Evolutionary conservation across 176 grass and related monocot genomes (phyloP), one percentile per base, ranked within the genome.

Genomic region (Pontederia paniculata): DNA sequence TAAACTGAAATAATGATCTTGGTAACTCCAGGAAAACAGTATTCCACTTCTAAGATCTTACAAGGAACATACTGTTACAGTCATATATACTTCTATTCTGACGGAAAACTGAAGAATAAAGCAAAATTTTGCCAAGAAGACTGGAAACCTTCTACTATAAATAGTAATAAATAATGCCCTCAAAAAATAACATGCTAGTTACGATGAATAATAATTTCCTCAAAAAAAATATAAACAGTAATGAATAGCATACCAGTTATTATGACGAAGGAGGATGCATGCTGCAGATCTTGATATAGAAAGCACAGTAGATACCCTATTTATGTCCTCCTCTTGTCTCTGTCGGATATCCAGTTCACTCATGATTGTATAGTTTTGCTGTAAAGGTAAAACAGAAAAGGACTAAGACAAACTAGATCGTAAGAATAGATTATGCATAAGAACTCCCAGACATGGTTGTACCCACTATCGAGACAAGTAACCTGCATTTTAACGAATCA

Each of bases 351-450:
- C 83, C 73, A 42, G 65, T 67, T 98, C 94, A 68, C 72, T 91
- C 42, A 93, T 82, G 72, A 89, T 63, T 57, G 80, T 80, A 70
- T 98, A 98, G 68, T 79, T 98, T 84, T 88, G 94, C 94, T 98
- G 80, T 45, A 41, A 58, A 51, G 70, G 21, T 68, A 71, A 80
- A 60, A 74, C 44, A 16, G n/a, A 10, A 23, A 77, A 67, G 15
- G 31, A 55, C 62, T 68, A 55, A 68, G 66, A 37, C 19, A 76
- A 57, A 21, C 22, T 14, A 9, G 17, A 22, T 48, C 22, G 2
- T 17, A 20, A 10, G 21, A 53, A 16, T 23, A 15, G 16, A 72
- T 9, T n/a, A 62, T 72, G 9, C 0, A 23, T 1, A 54, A 57
- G 6, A 10, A 57, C 8, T 57, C 6, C 21, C n/a, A 28, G 8